A percentile compares a stretch with the other conserved stretches of the same genome.
These are phyloP conservation scores for Angophora floribunda DNA, from an alignment of 345 rosid species.

Conservation along the genomic window DNA sequence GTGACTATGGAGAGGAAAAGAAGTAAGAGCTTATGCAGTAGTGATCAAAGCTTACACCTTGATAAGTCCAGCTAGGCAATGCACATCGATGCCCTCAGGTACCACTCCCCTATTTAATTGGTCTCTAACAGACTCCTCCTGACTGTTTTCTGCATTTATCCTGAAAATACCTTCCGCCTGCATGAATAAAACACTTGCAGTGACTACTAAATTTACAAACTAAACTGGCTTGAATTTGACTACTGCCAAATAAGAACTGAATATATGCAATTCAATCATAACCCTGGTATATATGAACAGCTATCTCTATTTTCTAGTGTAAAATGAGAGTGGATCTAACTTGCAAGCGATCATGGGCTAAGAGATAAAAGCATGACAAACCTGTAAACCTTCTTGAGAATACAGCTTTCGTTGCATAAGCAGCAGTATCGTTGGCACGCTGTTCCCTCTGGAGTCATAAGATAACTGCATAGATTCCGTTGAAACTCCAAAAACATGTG, in stretches of 20 bases:
- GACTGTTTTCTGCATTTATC: conserved; percentile 35
- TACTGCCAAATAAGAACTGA: not conserved
- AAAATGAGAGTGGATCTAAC: not conserved
- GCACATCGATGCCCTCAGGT: conserved; percentile 31
- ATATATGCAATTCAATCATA: not conserved
- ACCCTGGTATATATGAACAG: not conserved
- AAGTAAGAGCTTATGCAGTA: not conserved
- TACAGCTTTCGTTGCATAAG: conserved; percentile 36
- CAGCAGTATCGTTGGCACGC: conserved; percentile 40
- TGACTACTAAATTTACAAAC: not conserved
- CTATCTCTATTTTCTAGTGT: not conserved
- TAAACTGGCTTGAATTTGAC: not conserved
- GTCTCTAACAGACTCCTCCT: conserved; percentile 37
- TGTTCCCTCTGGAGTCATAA: conserved; percentile 36
- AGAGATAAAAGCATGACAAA: not conserved
- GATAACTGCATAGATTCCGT: conserved; percentile 48
- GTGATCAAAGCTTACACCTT: conserved; percentile 15
- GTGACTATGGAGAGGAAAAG: not conserved
- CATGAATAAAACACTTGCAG: not conserved
- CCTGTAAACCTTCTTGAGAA: conserved; percentile 42
- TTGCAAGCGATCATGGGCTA: not conserved
- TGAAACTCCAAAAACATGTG: conserved; percentile 46
- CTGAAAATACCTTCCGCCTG: conserved; percentile 52
- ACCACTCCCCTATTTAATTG: conserved; percentile 33
- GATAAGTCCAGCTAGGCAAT: conserved; percentile 41